These are phyloP conservation scores for Beauveria sp. DNA, from an alignment of 2,329 filamentous ascomycete species.

Conservation along the genomic window DNA sequence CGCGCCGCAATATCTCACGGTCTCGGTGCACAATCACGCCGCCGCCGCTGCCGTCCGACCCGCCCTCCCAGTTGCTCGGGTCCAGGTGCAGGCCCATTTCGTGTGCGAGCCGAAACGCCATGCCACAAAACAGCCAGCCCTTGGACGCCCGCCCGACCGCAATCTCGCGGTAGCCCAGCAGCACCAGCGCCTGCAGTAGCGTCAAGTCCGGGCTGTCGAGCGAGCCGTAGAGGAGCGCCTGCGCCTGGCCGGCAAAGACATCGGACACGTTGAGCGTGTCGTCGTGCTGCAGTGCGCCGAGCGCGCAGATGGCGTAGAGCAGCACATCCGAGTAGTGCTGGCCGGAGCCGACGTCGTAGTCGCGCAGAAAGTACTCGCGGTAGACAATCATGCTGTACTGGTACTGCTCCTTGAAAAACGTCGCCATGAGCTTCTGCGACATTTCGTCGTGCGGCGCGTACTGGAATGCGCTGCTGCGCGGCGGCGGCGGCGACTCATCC, in stretches of 20 bases:
- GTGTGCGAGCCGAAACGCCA: slow-evolving; percentile 43
- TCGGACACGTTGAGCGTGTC: slow-evolving; percentile 32
- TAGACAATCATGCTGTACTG: slow-evolving; percentile 43
- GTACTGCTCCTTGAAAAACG: slow-evolving; percentile 40
- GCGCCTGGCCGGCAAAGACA: slow-evolving; percentile 36
- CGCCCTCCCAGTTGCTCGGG: slow-evolving; percentile 39
- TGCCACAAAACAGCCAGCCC: slow-evolving; percentile 44
- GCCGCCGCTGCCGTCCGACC: too few relatives aligned
- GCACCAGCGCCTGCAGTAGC: slow-evolving; percentile 35
- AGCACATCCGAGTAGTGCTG: slow-evolving; percentile 43
- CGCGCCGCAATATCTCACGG: slow-evolving; percentile 38
- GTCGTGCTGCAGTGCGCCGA: slow-evolving; percentile 39
- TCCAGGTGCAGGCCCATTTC: slow-evolving; percentile 46
- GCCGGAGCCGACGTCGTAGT: slow-evolving; percentile 38
- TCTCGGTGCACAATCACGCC: slow-evolving; percentile 23
- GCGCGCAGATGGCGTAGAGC: slow-evolving; percentile 39
- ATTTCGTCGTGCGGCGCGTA: slow-evolving; percentile 37
- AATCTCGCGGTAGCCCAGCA: slow-evolving; percentile 40
- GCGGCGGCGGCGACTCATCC: slow-evolving; percentile 15
- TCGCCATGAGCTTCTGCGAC: slow-evolving; percentile 37
- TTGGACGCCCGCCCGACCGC: slow-evolving; percentile 39
- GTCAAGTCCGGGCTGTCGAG: slow-evolving; percentile 40
- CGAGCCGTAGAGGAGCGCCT: slow-evolving; percentile 35
- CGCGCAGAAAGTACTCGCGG: slow-evolving; percentile 41
- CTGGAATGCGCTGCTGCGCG: slow-evolving; percentile 19